Percentiles rank a stretch among this genome's conserved stretches.
Evolutionary conservation across 768 basidiomycete species (phyloP).

Genomic region (Ephemerocybe angulata): DNA sequence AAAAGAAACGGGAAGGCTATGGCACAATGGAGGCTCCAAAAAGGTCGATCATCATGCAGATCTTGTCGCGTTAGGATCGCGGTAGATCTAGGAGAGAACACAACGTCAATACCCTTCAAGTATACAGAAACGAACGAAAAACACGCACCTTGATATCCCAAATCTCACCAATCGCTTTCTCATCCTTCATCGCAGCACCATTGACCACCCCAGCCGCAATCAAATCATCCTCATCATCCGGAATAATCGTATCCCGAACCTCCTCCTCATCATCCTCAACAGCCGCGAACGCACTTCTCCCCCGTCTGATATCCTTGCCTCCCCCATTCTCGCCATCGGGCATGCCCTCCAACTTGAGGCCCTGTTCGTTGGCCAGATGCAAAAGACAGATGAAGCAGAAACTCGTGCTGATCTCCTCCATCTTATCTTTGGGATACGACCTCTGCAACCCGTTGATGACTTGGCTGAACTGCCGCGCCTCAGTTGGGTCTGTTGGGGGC

Average conservation of each 20-base stretch:
- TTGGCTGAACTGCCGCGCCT: constrained; percentile 67
- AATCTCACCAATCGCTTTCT: constrained; percentile 58
- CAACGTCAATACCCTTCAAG: constrained; percentile 7
- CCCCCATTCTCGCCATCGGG: not conserved
- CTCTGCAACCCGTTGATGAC: constrained; percentile 80
- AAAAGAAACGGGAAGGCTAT: constrained; percentile 2
- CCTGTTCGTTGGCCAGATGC: constrained; percentile 95
- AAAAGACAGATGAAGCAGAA: constrained; percentile 99
- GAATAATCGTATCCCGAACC: constrained; percentile 9
- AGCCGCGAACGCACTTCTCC: constrained; percentile 1
- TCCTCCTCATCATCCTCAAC: constrained; percentile 8
- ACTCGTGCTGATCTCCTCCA: constrained; percentile 97
- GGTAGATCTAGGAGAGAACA: constrained; percentile 37
- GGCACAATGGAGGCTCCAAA: not conserved
- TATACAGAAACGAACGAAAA: not conserved
- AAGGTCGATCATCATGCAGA: constrained; percentile 23
- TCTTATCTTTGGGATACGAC: constrained; percentile 88
- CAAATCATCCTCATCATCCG: constrained; percentile 12
- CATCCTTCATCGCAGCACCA: constrained; percentile 14
- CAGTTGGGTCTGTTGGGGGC: constrained; percentile 55
- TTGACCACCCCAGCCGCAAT: constrained; percentile 8
- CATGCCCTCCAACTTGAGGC: constrained; percentile 71
- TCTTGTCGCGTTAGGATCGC: constrained; percentile 42
- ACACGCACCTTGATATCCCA: constrained; percentile 70
- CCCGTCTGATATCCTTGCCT: not conserved